Conservation (phyloP, 306 rosid species). For the Lathyrus tuberosus region DNA sequence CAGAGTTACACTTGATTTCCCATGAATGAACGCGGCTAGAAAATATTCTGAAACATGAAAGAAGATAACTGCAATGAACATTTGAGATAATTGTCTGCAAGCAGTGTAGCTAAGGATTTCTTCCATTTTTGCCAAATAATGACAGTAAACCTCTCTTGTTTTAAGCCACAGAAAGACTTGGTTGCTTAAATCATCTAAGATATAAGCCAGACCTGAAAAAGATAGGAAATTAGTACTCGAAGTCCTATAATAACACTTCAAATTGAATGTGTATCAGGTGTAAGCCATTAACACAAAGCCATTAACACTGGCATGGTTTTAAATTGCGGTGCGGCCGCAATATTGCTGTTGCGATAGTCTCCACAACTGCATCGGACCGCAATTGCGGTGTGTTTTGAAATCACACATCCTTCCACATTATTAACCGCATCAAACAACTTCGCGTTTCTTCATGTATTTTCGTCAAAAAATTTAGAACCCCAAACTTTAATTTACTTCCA, state of each 20-base stretch:
- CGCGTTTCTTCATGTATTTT: too few relatives aligned
- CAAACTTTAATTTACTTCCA: too few relatives aligned
- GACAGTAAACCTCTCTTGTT: conserved; percentile 27
- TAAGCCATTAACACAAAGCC: not conserved
- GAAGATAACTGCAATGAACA: conserved; percentile 60
- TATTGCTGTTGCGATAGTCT: too few relatives aligned
- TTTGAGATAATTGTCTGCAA: conserved; percentile 66
- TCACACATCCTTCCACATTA: too few relatives aligned
- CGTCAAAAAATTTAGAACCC: too few relatives aligned
- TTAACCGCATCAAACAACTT: too few relatives aligned
- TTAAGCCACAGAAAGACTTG: conserved; percentile 39
- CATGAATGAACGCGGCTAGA: conserved; percentile 70
- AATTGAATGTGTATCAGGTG: too few relatives aligned
- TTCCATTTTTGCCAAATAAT: conserved; percentile 57
- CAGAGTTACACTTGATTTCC: conserved; percentile 62
- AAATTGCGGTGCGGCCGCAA: too few relatives aligned
- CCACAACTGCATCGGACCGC: too few relatives aligned
- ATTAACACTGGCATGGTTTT: not conserved
- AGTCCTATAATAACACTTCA: not conserved
- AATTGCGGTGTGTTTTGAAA: too few relatives aligned
- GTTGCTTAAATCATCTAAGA: conserved; percentile 29
- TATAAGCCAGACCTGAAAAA: conserved; percentile 49
- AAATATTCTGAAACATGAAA: conserved; percentile 82
- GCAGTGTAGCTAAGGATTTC: conserved; percentile 64
- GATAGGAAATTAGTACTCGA: conserved; percentile 22